Evolutionary conservation across 192 early-diverging fungal genomes (phyloP).

Genomic region (Coemansia sp.): DNA sequence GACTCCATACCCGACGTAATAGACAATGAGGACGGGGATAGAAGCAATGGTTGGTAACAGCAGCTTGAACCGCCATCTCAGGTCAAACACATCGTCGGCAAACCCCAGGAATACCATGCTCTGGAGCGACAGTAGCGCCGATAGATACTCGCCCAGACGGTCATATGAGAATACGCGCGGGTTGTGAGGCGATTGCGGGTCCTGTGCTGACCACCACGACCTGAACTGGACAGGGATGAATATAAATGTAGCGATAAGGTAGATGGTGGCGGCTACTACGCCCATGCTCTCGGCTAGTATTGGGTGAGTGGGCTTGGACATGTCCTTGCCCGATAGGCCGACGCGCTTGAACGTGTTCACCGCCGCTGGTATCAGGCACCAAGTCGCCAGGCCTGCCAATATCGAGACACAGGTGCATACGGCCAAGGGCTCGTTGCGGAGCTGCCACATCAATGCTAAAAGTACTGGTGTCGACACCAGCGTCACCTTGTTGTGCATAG

Average conservation of each 20-base stretch:
- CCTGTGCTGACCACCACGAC: conserved; percentile 63
- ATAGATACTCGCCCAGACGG: conserved; percentile 88
- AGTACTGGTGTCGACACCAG: conserved; percentile 40
- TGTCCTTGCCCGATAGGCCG: conserved; percentile 76
- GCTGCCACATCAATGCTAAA: conserved; percentile 58
- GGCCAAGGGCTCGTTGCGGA: conserved; percentile 70
- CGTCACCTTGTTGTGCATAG: conserved; percentile 32
- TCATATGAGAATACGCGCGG: conserved; percentile 28
- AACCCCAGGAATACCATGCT: conserved; percentile 98
- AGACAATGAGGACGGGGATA: conserved; percentile 91
- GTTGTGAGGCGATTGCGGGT: not conserved
- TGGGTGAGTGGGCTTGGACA: conserved; percentile 72
- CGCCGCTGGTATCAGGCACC: conserved; percentile 66
- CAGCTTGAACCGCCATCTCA: conserved; percentile 96
- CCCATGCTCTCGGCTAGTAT: conserved; percentile 90
- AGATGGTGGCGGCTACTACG: conserved; percentile 82
- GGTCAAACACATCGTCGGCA: conserved; percentile 96
- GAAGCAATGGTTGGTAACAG: conserved; percentile 90
- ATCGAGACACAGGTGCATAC: conserved; percentile 69
- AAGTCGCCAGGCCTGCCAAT: conserved; percentile 72
- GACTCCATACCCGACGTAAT: conserved; percentile 85
- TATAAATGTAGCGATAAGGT: conserved; percentile 82
- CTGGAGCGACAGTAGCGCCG: conserved; percentile 86
- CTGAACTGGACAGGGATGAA: conserved; percentile 97
- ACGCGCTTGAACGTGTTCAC: conserved; percentile 71